Percentiles rank a stretch among this genome's conserved stretches.
Conservation (phyloP, 2,329 filamentous ascomycete species). For the Colletotrichum cordylinicola region DNA sequence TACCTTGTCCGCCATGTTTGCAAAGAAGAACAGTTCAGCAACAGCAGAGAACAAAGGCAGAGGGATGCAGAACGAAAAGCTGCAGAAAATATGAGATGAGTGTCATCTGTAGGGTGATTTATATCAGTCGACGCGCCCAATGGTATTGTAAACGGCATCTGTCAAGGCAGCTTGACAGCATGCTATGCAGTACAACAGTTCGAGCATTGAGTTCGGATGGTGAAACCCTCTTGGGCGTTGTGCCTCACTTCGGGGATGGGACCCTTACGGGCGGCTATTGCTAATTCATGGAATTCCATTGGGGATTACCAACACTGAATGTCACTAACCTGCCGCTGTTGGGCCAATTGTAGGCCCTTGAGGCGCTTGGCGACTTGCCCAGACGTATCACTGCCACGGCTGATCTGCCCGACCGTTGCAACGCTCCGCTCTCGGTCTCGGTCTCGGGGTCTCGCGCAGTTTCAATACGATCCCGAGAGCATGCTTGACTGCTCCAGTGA, state of each 20-base stretch:
- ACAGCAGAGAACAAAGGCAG: neutral
- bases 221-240: neutral
- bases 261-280: neutral
- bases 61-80: neutral
- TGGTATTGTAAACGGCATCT: neutral
- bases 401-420: neutral
- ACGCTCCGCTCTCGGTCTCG: slow-evolving; percentile 1
- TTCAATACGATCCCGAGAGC: neutral
- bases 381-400: neutral
- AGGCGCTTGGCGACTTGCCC: neutral
- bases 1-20: neutral
- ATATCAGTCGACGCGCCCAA: neutral
- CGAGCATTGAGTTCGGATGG: neutral
- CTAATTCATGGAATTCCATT: neutral
- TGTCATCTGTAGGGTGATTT: neutral
- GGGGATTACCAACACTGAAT: neutral
- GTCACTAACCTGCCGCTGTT: neutral
- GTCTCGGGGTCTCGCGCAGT: neutral
- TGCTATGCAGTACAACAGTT: neutral
- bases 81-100: neutral
- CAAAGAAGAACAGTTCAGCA: neutral
- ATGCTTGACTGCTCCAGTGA: neutral
- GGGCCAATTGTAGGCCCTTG: neutral
- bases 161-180: neutral
- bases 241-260: neutral